phyloP scores from a whole-genome alignment of 1,139 yeast species.

The Geotrichum aggregatum region DNA sequence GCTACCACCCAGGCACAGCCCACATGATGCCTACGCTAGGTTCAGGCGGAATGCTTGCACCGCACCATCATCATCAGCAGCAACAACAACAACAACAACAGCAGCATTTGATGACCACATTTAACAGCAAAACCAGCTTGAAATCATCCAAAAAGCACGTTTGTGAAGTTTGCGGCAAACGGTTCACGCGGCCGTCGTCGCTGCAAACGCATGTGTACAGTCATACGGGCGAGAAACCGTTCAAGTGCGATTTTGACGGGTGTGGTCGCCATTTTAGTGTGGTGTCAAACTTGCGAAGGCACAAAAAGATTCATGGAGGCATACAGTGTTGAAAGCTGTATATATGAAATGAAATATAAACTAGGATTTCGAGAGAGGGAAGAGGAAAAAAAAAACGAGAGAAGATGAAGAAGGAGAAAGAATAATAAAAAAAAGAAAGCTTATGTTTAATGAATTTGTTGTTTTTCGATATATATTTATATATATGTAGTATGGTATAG shows the following conservation, averaged over 20 bases:
- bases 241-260: constrained; percentile 57
- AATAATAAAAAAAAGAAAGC: too few relatives aligned
- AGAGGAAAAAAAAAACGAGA: too few relatives aligned
- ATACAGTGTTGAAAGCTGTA: too few relatives aligned
- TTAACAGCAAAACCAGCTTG: constrained; percentile 30
- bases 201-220: constrained; percentile 75
- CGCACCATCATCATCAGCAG: constrained; percentile 5
- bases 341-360: too few relatives aligned
- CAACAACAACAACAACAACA: constrained; percentile 10
- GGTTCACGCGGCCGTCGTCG: constrained; percentile 76
- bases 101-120: constrained; percentile 32
- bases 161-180: constrained; percentile 69
- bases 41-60: too few relatives aligned
- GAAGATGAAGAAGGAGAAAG: too few relatives aligned
- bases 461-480: too few relatives aligned
- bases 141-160: constrained; percentile 37
- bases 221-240: constrained; percentile 85
- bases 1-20: constrained; percentile 6
- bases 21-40: too few relatives aligned
- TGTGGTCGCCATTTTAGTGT: constrained; percentile 76
- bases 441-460: too few relatives aligned
- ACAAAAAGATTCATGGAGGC: constrained; percentile 58
- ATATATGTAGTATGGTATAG: too few relatives aligned
- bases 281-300: constrained; percentile 76
- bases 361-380: too few relatives aligned